These are phyloP conservation scores for Hanseniaspora sp. DNA, from an alignment of 1,139 yeast species.

Conservation along the genomic window DNA sequence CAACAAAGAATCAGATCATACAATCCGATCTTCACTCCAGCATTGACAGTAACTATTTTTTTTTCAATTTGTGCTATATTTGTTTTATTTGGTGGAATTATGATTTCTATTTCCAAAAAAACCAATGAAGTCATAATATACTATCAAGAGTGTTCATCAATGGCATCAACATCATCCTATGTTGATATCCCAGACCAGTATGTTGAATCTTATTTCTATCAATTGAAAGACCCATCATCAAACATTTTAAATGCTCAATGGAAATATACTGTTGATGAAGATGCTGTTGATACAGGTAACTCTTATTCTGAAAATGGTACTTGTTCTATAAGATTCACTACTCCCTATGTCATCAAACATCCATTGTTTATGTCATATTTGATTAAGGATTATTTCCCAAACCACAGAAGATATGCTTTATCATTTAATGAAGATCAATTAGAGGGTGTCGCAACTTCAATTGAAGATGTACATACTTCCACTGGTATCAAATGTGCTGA, in stretches of 20 bases:
- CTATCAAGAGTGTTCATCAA: conserved; percentile 59
- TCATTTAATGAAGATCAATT: conserved; percentile 86
- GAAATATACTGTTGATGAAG: conserved; percentile 44
- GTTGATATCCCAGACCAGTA: conserved; percentile 52
- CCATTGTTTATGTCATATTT: conserved; percentile 75
- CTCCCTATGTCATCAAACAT: conserved; percentile 63
- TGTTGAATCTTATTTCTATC: conserved; percentile 44
- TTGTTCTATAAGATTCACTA: conserved; percentile 68
- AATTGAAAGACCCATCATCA: conserved; percentile 26
- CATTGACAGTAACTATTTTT: conserved; percentile 74
- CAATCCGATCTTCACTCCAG: conserved; percentile 81
- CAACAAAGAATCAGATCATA: conserved; percentile 50
- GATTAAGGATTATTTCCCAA: conserved; percentile 74
- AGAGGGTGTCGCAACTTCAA: conserved; percentile 41
- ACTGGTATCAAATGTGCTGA: conserved; percentile 68
- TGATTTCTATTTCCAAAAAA: conserved; percentile 67
- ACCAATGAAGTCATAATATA: conserved; percentile 74
- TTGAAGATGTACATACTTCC: conserved; percentile 43
- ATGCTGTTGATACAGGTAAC: conserved; percentile 32
- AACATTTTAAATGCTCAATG: conserved; percentile 44
- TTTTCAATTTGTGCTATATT: conserved; percentile 67
- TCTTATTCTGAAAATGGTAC: conserved; percentile 38
- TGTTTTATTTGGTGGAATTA: conserved; percentile 84
- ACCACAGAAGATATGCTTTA: conserved; percentile 86
- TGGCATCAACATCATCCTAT: conserved; percentile 47